Percentiles rank a stretch among this genome's conserved stretches.
These are phyloP conservation scores for Gyrodon lividus DNA, from an alignment of 768 basidiomycete genomes.

Conservation along the genomic window DNA sequence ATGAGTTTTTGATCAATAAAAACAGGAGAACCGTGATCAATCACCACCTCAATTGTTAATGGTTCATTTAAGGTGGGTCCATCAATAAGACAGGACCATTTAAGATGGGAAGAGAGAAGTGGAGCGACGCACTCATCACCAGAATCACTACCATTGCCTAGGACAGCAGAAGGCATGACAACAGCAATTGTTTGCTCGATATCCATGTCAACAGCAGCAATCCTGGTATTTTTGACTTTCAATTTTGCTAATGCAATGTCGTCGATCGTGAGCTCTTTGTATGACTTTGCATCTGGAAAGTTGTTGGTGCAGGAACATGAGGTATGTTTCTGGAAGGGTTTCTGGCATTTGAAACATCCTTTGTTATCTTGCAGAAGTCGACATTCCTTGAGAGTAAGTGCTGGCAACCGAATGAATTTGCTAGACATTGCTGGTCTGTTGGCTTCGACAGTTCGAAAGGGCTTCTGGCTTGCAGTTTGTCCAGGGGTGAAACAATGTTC, in stretches of 20 bases:
- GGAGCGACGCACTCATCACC: conserved; percentile 9
- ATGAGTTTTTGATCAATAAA: conserved; percentile 30
- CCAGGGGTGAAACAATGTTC: no score
- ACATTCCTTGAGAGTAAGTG: conserved; percentile 8
- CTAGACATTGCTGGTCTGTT: neutral
- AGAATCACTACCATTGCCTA: conserved; percentile 11
- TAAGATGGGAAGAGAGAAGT: conserved; percentile 3
- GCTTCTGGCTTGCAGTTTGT: neutral
- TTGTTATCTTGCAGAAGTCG: conserved; percentile 10
- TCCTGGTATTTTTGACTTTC: neutral
- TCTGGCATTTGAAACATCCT: conserved; percentile 29
- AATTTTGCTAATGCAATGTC: neutral
- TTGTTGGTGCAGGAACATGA: conserved; percentile 15
- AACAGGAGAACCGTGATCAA: conserved; percentile 32
- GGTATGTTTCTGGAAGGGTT: conserved; percentile 12
- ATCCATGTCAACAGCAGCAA: neutral
- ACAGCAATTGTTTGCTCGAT: conserved; percentile 1
- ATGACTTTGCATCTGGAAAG: conserved; percentile 15
- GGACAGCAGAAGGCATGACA: neutral
- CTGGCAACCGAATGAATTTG: neutral
- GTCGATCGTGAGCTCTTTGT: conserved; percentile 14
- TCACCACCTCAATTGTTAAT: conserved; percentile 12
- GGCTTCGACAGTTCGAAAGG: neutral
- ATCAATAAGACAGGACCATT: conserved; percentile 12
- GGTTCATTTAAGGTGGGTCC: neutral